Evolutionary conservation across 805 yeast genomes (phyloP).

Genomic region (Ogataea sp.): DNA sequence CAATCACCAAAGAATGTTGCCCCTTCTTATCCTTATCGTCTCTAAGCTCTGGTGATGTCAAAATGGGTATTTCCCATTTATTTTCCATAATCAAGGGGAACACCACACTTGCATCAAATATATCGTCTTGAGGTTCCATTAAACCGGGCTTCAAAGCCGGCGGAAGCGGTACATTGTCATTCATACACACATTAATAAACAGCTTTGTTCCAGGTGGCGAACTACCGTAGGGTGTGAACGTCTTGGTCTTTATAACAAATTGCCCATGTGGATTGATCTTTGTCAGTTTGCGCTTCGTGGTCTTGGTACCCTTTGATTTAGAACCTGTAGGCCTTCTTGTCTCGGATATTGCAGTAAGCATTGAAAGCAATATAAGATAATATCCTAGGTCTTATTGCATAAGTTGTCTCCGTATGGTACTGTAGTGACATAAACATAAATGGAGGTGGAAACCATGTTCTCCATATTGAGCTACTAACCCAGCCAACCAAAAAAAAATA

Average conservation of each 20-base stretch:
- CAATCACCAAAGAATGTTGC: conserved; percentile 53
- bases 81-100: conserved; percentile 58
- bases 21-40: conserved; percentile 65
- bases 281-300: not conserved
- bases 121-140: conserved; percentile 4
- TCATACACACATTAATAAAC: conserved; percentile 72
- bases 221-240: conserved; percentile 27
- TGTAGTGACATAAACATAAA: too few relatives aligned
- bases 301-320: not conserved
- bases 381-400: too few relatives aligned
- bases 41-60: conserved; percentile 49
- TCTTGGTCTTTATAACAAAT: conserved; percentile 63
- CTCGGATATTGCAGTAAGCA: conserved; percentile 9
- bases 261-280: conserved; percentile 48
- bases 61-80: conserved; percentile 82
- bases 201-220: conserved; percentile 44
- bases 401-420: too few relatives aligned
- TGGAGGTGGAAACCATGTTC: too few relatives aligned
- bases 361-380: too few relatives aligned
- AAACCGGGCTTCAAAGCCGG: conserved; percentile 5
- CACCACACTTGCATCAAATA: conserved; percentile 48
- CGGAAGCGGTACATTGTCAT: conserved; percentile 59
- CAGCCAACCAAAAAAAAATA: not conserved
- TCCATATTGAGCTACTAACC: not conserved
- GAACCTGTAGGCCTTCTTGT: too few relatives aligned